Evolutionary conservation across 78 protist species (phyloP).

Genomic region (Neovahlkampfia damariscottae): DNA sequence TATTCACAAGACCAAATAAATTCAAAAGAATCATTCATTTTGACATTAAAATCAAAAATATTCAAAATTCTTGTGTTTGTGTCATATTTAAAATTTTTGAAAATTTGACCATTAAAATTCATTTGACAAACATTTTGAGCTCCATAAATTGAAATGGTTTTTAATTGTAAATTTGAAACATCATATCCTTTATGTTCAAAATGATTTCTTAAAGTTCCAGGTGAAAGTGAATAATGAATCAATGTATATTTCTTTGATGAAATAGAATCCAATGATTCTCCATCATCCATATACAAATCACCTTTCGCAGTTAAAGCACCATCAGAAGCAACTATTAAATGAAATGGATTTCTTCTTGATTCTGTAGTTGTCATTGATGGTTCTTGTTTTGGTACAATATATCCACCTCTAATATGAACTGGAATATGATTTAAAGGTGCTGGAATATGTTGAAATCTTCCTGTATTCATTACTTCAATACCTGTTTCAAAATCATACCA

Average conservation of each 20-base stretch:
- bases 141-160: too few species aligned
- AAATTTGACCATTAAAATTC: too few species aligned
- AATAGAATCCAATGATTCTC: constrained; percentile 33
- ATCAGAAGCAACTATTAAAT: constrained; percentile 42
- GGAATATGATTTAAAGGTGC: constrained; percentile 66
- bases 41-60: too few species aligned
- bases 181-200: too few species aligned
- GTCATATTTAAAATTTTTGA: too few species aligned
- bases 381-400: constrained; percentile 63
- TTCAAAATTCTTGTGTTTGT: too few species aligned
- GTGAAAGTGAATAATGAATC: neutral
- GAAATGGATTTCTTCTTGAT: constrained; percentile 71
- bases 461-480: neutral
- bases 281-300: constrained; percentile 69
- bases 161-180: too few species aligned
- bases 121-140: too few species aligned
- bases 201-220: too few species aligned
- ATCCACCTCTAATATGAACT: constrained; percentile 75
- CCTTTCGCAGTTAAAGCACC: constrained; percentile 39
- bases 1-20: too few species aligned
- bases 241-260: constrained; percentile 21
- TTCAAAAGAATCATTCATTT: too few species aligned
- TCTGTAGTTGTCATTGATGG: constrained; percentile 44
- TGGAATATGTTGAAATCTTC: constrained; percentile 8
- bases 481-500: constrained; percentile 20